Base-by-base conservation (phyloP, 2,329 filamentous ascomycete genomes). In the Daldinia eschscholtzii region DNA sequence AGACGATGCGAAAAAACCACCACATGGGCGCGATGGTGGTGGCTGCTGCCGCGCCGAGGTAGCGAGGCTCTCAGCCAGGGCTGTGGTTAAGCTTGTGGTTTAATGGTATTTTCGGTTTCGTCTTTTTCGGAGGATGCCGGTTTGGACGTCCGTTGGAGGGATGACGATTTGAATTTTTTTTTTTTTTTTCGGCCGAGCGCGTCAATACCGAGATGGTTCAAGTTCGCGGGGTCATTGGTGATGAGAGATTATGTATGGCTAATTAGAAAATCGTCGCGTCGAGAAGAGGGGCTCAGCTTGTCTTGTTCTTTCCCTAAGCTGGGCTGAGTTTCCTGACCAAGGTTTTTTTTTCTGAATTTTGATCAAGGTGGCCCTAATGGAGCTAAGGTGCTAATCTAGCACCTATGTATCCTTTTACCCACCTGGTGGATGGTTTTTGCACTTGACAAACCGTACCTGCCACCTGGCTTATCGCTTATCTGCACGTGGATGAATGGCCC, bases 1-100 rank as follows among this genome's bases (percentile, higher is more conserved):
- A 93, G 75, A 94, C 79, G 80, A 91, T 87, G 79, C 91, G 91
- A 81, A 94, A 89, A 81, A 95, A 86, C 91, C 86, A 88, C 86
- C 91, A 94, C 93, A 97, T 97, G 82, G 84, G 83, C 80, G 81
- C 83, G 81, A 81, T 77, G 76, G 80, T 76, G 74, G 76, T 77
- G 77, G 77, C 77, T 76, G 68, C 70, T 74, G 76, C 78, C 77
- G 76, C 78, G 76, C 76, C 76, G 71, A 72, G 66, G 61, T 59
- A 77, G 73, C 76, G 76, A 77, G 75, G 76, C 76, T 72, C 72
- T 72, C 74, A 72, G 75, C 76, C 77, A 76, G 75, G 71, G 61
- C 67, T 72, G 67, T 69, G 55, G 18, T 50, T 57, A 39, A 50
- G 26, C 59, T 52, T 35, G 33, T 41, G 26, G 50, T 30, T 57